phyloP scores from a whole-genome alignment of 345 rosid species.

The Lepidium sativum region DNA sequence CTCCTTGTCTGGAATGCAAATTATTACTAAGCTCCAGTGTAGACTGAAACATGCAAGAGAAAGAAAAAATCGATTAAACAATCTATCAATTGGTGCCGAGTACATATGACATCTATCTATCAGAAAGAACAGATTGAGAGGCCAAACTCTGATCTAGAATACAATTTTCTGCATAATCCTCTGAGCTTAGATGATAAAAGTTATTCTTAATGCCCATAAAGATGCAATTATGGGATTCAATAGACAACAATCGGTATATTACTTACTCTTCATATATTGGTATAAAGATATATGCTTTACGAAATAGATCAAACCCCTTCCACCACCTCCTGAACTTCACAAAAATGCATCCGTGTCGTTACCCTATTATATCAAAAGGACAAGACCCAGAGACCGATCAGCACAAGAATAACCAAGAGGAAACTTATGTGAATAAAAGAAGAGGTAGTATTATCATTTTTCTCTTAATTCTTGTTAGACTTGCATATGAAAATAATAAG shows the following conservation, averaged over 20 bases:
- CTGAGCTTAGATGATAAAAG: neutral
- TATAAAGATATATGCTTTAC: constrained; percentile 80
- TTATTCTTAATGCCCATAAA: neutral
- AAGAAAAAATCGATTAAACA: neutral
- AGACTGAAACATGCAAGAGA: constrained; percentile 34
- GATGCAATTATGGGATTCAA: neutral
- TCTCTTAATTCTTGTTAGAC: neutral
- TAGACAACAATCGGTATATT: neutral
- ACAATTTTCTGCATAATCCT: neutral
- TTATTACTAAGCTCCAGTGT: constrained; percentile 96
- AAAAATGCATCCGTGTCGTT: constrained; percentile 52
- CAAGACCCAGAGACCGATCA: neutral
- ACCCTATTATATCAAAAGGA: constrained; percentile 32
- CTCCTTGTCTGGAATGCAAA: constrained; percentile 72
- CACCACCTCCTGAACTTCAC: constrained; percentile 93
- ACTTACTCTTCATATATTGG: constrained; percentile 93
- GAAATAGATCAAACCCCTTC: constrained; percentile 76
- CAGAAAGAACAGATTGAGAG: neutral
- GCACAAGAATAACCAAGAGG: neutral
- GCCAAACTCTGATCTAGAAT: neutral
- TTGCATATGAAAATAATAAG: neutral
- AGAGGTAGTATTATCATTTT: neutral
- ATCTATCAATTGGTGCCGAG: neutral
- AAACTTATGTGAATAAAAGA: neutral
- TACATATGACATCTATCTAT: neutral